Evolutionary conservation across 2,329 filamentous ascomycete genomes (phyloP).

Genomic region (Cladosporium velox): DNA sequence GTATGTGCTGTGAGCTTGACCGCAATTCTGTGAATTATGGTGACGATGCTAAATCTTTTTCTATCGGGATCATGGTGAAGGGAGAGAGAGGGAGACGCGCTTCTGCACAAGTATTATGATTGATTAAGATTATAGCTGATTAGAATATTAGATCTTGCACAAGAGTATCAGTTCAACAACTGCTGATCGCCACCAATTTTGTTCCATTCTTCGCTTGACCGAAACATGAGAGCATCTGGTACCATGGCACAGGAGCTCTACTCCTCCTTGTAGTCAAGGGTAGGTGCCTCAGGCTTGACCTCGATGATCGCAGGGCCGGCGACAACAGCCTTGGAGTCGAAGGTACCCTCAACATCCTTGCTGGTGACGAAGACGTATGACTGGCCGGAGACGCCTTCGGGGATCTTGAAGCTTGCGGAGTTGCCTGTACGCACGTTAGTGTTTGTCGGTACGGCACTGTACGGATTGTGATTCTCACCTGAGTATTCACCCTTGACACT

Average conservation of each 20-base stretch:
- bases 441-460: neutral
- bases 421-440: neutral
- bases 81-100: neutral
- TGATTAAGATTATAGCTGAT: neutral
- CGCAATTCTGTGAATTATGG: neutral
- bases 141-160: neutral
- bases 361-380: constrained; percentile 28
- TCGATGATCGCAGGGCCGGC: constrained; percentile 28
- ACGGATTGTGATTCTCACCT: constrained; percentile 5
- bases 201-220: neutral
- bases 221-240: neutral
- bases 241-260: neutral
- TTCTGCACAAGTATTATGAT: neutral
- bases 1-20: neutral
- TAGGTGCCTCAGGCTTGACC: constrained; percentile 22
- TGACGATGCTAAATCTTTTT: neutral
- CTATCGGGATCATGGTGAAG: neutral
- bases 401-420: constrained; percentile 17
- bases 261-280: constrained; percentile 20
- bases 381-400: constrained; percentile 23
- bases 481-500: constrained; percentile 23
- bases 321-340: constrained; percentile 22
- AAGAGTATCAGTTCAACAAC: neutral
- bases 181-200: neutral
- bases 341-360: constrained; percentile 24